phyloP scores from a whole-genome alignment of 352 stramenopile species.

The Globisporangium polare region DNA sequence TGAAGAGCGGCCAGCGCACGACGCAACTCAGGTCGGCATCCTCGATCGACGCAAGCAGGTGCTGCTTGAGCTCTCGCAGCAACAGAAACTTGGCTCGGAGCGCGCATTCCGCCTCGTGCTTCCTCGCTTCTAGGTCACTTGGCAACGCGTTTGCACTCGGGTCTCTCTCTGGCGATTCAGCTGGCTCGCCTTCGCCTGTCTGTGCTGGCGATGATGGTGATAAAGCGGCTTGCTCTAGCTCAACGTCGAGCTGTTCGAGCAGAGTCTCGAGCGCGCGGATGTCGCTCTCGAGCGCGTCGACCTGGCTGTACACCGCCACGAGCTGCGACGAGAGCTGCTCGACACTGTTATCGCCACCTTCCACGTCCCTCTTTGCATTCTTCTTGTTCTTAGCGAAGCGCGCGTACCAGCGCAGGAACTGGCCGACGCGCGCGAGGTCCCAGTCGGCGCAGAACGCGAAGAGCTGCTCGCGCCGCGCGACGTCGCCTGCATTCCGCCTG shows the following conservation, averaged over 20 bases:
- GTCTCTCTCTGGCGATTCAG: background rate
- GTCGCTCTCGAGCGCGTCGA: constrained; percentile 32
- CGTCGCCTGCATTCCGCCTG: constrained; percentile 30
- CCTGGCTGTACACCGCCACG: constrained; percentile 20
- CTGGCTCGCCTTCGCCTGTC: background rate
- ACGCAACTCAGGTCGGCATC: constrained; percentile 42
- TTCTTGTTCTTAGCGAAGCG: constrained; percentile 23
- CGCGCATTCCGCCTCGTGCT: constrained; percentile 17
- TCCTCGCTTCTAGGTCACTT: constrained; percentile 23
- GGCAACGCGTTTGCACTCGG: background rate
- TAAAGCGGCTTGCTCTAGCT: constrained; percentile 11
- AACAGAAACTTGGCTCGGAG: constrained; percentile 27
- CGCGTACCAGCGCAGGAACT: constrained; percentile 62
- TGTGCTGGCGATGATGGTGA: background rate
- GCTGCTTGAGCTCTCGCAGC: constrained; percentile 37
- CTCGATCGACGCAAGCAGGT: constrained; percentile 57
- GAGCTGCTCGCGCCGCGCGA: constrained; percentile 41
- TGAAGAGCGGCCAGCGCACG: constrained; percentile 53
- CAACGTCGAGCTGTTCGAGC: constrained; percentile 36
- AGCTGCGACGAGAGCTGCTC: constrained; percentile 12
- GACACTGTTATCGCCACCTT: background rate
- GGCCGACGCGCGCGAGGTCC: constrained; percentile 41
- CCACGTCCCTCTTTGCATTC: constrained; percentile 1
- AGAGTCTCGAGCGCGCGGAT: constrained; percentile 30
- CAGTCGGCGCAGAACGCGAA: constrained; percentile 62